Conservation (phyloP, 768 basidiomycete species). For the Hemileccinum rubropunctum region DNA sequence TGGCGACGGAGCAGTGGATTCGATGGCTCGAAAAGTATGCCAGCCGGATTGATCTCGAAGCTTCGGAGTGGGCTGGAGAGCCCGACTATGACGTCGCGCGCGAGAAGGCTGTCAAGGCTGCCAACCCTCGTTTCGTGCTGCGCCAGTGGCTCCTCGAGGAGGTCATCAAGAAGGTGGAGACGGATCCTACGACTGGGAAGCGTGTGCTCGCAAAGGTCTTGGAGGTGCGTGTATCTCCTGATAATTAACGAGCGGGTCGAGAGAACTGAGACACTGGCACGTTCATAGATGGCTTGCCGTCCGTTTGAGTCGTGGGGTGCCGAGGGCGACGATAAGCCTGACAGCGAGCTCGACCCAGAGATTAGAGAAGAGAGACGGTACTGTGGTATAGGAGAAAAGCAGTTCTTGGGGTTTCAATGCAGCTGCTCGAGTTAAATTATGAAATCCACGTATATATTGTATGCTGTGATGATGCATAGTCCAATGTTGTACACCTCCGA, state of each 20-base stretch:
- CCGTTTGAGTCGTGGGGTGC: constrained; percentile 90
- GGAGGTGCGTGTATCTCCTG: constrained; percentile 47
- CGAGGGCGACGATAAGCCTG: constrained; percentile 48
- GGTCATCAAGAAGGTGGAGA: constrained; percentile 74
- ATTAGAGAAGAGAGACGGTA: constrained; percentile 67
- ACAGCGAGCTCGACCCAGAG: constrained; percentile 52
- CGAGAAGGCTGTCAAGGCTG: constrained; percentile 47
- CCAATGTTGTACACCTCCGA: too few species aligned
- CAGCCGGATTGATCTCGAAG: constrained; percentile 52
- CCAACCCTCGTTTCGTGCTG: constrained; percentile 90
- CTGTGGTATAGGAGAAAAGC: constrained; percentile 74
- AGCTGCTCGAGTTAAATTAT: constrained; percentile 76
- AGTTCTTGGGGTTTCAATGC: constrained; percentile 87
- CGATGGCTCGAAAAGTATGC: constrained; percentile 67
- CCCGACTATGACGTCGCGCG: constrained; percentile 45
- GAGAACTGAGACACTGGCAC: background rate
- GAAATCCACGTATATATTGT: too few species aligned
- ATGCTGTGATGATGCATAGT: too few species aligned
- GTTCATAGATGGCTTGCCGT: constrained; percentile 74
- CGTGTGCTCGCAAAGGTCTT: constrained; percentile 76
- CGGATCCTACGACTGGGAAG: constrained; percentile 60
- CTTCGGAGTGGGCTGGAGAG: constrained; percentile 41
- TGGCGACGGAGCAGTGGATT: constrained; percentile 51
- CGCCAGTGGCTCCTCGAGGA: constrained; percentile 97
- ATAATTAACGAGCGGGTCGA: background rate